phyloP scores from a whole-genome alignment of 371 early-diverging fungal genomes.

The Sporodiniella umbellata region DNA sequence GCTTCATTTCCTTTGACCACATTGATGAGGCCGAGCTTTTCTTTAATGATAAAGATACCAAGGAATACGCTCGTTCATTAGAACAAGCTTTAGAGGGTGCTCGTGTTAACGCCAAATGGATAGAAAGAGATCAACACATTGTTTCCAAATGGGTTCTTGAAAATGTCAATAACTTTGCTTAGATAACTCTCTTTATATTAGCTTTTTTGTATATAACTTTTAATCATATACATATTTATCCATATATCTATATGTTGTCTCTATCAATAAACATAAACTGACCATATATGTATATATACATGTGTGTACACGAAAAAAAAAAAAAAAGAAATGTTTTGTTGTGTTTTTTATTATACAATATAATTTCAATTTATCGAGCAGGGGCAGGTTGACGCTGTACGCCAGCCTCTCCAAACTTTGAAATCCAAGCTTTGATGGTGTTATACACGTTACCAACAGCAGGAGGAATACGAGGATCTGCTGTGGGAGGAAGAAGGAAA shows the following conservation, averaged over 20 bases:
- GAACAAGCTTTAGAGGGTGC: constrained; percentile 88
- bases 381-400: constrained; percentile 45
- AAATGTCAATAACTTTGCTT: constrained; percentile 22
- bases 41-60: constrained; percentile 76
- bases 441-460: constrained; percentile 54
- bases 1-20: constrained; percentile 62
- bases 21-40: constrained; percentile 69
- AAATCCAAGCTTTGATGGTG: constrained; percentile 47
- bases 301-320: background rate
- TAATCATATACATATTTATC: background rate
- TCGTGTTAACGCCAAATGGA: constrained; percentile 74
- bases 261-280: too few species aligned
- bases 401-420: constrained; percentile 54
- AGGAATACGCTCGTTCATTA: constrained; percentile 66
- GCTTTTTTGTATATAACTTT: background rate
- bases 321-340: background rate
- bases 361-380: constrained; percentile 7
- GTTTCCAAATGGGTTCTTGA: constrained; percentile 69
- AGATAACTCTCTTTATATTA: background rate
- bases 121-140: constrained; percentile 67
- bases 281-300: background rate
- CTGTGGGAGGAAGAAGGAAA: constrained; percentile 50
- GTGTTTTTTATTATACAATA: background rate
- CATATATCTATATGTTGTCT: background rate
- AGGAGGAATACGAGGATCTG: constrained; percentile 58